Evolutionary conservation across 345 rosid species (phyloP).

Genomic region (Pseudoturritis turrita): DNA sequence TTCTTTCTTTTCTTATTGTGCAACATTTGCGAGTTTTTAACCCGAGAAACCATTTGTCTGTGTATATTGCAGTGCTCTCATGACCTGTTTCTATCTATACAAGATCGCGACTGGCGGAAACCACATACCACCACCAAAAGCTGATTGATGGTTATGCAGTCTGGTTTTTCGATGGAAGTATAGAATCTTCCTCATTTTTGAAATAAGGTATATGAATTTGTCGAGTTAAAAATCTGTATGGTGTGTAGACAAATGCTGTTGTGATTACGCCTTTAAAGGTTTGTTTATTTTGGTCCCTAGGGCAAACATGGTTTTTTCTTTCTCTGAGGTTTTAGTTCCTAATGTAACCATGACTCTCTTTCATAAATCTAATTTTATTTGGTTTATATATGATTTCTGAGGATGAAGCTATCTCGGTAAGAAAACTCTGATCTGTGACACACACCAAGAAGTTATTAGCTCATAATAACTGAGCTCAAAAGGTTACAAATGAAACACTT

Average conservation of each 20-base stretch:
- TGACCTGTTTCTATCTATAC: slow-evolving; percentile 78
- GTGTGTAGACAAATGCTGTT: not conserved
- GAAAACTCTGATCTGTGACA: not conserved
- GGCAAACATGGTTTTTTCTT: not conserved
- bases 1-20: not conserved
- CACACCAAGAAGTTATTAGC: not conserved
- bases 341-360: not conserved
- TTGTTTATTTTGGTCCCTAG: slow-evolving; percentile 1
- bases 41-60: not conserved
- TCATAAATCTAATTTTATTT: not conserved
- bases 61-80: slow-evolving; percentile 66
- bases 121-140: slow-evolving; percentile 61
- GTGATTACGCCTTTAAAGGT: not conserved
- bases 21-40: not conserved
- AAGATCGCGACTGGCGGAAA: slow-evolving; percentile 81
- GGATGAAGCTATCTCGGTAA: not conserved
- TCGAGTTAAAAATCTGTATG: not conserved
- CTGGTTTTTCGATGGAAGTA: not conserved
- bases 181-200: not conserved
- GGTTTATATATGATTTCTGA: not conserved
- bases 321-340: not conserved
- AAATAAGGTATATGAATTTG: not conserved
- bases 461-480: not conserved
- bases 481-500: not conserved
- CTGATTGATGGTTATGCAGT: slow-evolving; percentile 38